phyloP scores from a whole-genome alignment of 1,139 yeast species.

The Taiozyma sp. region DNA sequence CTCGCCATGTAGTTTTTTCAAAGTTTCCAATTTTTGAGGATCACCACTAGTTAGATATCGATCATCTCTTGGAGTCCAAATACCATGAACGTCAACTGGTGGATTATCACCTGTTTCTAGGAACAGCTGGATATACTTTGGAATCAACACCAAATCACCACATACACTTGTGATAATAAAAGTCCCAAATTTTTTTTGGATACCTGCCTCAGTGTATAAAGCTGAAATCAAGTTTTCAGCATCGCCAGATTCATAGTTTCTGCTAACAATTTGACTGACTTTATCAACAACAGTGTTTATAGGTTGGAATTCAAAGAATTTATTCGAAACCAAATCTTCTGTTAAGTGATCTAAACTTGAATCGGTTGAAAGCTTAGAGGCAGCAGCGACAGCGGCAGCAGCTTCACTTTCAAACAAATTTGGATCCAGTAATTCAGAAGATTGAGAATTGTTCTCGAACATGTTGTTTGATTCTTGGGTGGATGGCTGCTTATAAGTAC shows the following conservation, averaged over 20 bases:
- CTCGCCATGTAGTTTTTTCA: slow-evolving; percentile 32
- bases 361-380: slow-evolving; percentile 8
- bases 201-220: slow-evolving; percentile 38
- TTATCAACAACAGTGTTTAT: slow-evolving; percentile 27
- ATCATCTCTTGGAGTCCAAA: slow-evolving; percentile 47
- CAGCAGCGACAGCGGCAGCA: slow-evolving; percentile 21
- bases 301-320: slow-evolving; percentile 23
- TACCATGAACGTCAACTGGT: slow-evolving; percentile 39
- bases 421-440: slow-evolving; percentile 7
- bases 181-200: slow-evolving; percentile 39
- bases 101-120: slow-evolving; percentile 39
- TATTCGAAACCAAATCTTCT: slow-evolving; percentile 22
- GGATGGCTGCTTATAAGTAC: neutral
- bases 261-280: slow-evolving; percentile 35
- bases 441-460: slow-evolving; percentile 11
- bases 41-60: slow-evolving; percentile 27
- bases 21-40: slow-evolving; percentile 26
- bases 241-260: slow-evolving; percentile 37
- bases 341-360: slow-evolving; percentile 16
- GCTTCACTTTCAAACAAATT: slow-evolving; percentile 8
- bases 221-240: slow-evolving; percentile 39
- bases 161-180: slow-evolving; percentile 42
- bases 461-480: slow-evolving; percentile 10
- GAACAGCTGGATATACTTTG: slow-evolving; percentile 39
- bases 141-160: slow-evolving; percentile 42